These are phyloP conservation scores for Guillardia theta DNA, from an alignment of 78 protist species.

Conservation along the genomic window DNA sequence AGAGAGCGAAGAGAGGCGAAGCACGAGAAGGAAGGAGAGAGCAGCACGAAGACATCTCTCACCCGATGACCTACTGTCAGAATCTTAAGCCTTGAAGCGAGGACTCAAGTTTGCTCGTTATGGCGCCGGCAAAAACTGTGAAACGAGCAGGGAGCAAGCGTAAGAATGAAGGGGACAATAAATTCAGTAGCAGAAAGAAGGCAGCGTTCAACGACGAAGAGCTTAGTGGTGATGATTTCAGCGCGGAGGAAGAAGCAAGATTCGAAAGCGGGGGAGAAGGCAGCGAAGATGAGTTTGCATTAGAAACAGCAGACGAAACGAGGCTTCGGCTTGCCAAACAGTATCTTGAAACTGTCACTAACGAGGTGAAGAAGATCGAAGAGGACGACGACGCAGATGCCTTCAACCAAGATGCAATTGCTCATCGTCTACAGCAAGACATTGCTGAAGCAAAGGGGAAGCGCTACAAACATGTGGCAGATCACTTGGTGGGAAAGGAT, in stretches of 20 bases:
- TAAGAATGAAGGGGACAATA: no score
- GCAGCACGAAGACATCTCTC: no score
- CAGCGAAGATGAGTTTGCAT: neutral
- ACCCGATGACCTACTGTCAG: no score
- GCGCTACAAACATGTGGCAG: neutral
- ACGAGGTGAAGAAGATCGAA: neutral
- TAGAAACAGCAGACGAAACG: neutral
- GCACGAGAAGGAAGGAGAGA: no score
- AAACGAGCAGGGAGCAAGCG: no score
- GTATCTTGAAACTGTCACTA: neutral
- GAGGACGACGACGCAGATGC: neutral
- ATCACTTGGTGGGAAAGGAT: neutral
- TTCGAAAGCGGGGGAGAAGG: neutral
- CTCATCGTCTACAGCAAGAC: neutral
- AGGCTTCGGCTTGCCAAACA: constrained; percentile 1
- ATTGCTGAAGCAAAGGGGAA: neutral
- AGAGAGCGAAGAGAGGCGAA: no score
- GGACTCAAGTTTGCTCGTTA: no score
- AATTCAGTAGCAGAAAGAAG: no score
- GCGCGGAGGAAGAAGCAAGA: neutral
- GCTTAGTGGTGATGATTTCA: neutral
- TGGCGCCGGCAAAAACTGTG: no score
- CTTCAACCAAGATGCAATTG: neutral
- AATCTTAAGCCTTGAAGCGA: no score
- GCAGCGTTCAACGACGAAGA: no score